Conservation (phyloP, 192 early-diverging fungal genomes). For the Entomortierella parvispora region DNA sequence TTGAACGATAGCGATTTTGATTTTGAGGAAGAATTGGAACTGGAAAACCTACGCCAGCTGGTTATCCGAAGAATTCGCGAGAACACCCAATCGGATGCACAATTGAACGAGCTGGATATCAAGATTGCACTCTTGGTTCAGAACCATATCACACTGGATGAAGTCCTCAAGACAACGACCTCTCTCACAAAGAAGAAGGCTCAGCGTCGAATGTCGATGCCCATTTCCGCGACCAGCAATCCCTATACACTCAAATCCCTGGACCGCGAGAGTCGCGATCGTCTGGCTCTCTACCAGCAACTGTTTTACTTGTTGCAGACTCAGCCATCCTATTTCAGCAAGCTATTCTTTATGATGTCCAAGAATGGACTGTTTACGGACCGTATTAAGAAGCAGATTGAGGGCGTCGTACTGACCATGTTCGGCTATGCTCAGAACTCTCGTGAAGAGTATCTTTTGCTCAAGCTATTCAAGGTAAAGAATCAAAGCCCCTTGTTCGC, state of each 20-base stretch:
- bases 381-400: slow-evolving; percentile 82
- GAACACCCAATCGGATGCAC: slow-evolving; percentile 80
- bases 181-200: slow-evolving; percentile 57
- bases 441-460: slow-evolving; percentile 94
- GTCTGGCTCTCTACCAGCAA: slow-evolving; percentile 88
- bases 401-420: slow-evolving; percentile 89
- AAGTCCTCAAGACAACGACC: slow-evolving; percentile 74
- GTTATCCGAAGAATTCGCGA: slow-evolving; percentile 92
- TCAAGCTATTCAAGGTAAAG: slow-evolving; percentile 89
- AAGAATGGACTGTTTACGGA: slow-evolving; percentile 74
- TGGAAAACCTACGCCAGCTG: slow-evolving; percentile 84
- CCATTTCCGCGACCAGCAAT: slow-evolving; percentile 53
- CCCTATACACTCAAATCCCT: slow-evolving; percentile 78
- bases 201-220: slow-evolving; percentile 55
- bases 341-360: slow-evolving; percentile 89
- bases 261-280: slow-evolving; percentile 87
- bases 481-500: too few relatives aligned
- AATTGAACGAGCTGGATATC: slow-evolving; percentile 90
- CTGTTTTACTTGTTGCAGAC: slow-evolving; percentile 98
- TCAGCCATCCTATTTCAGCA: slow-evolving; percentile 90
- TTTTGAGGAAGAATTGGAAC: slow-evolving; percentile 89
- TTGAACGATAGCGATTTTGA: slow-evolving; percentile 92
- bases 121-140: slow-evolving; percentile 97
- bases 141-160: slow-evolving; percentile 95
- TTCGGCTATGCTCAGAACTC: slow-evolving; percentile 98